These are phyloP conservation scores for Syzygium jambos DNA, from an alignment of 345 rosid genomes.

Conservation along the genomic window DNA sequence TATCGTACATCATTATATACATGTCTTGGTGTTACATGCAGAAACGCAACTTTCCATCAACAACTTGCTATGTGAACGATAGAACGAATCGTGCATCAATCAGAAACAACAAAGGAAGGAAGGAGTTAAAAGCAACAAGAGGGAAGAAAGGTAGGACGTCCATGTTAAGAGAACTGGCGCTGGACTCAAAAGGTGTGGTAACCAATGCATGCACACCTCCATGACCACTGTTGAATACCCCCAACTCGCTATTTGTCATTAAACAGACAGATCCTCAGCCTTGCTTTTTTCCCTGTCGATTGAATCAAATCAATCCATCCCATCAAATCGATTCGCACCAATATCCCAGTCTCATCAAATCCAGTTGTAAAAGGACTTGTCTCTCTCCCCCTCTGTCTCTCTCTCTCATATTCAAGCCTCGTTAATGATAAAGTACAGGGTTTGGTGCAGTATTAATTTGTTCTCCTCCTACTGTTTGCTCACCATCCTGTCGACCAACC, in stretches of 20 bases:
- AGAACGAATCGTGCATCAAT: background rate
- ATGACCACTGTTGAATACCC: background rate
- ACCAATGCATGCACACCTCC: background rate
- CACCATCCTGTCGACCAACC: background rate
- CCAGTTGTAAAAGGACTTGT: background rate
- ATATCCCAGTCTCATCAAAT: conserved; percentile 2
- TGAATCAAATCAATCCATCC: background rate
- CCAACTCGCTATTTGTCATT: background rate
- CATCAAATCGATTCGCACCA: background rate
- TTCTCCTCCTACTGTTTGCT: background rate
- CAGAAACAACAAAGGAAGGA: background rate
- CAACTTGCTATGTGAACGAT: background rate
- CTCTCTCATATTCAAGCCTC: background rate
- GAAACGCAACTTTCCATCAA: background rate
- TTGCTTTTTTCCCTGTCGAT: background rate
- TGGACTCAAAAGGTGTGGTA: background rate
- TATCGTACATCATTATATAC: background rate
- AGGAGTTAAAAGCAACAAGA: background rate
- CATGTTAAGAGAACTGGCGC: background rate
- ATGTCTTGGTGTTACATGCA: background rate
- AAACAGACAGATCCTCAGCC: background rate
- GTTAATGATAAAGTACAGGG: background rate
- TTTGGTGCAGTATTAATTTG: background rate
- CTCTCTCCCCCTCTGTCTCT: background rate
- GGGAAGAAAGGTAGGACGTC: background rate